Evolutionary conservation across 352 stramenopile genomes (phyloP), one percentile per base, ranked within the genome.

Genomic region (Globisporangium paroecandrum): DNA sequence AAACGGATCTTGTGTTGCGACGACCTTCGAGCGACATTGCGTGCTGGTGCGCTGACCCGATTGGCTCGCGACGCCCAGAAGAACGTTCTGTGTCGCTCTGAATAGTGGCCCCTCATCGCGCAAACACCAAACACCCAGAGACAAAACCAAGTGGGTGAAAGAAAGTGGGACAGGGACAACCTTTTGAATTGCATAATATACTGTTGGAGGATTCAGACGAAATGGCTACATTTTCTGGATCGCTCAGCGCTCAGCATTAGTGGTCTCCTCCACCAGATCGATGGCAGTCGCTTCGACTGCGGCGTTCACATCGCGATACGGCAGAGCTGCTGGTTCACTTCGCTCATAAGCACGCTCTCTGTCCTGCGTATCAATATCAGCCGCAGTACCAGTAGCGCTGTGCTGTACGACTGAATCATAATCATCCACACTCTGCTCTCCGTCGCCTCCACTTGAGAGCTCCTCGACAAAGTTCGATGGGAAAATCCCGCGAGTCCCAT

Each of bases 401-500:
- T 22, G 43, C 22, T 64, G 13, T 8, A 22, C 18, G 20, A 41
- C 25, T 3, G 36, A 18, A 15, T 41, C 27, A 32, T 32, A 32
- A 32, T 8, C 53, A 34, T 24, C 47, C 22, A n/a, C 46, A n/a
- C 47, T 12, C 34, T 27, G 36, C 24, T 20, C 29, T 10, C 32
- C 13, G 1, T 43, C 49, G 8, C 9, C 22, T 4, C 27, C 46
- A 7, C 20, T 22, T 9, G 9, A n/a, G 12, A 65, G 43, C 8
- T 51, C 51, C 38, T 78, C 68, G 2, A 90, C 79, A 56, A 78
- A 90, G 32, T 63, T 81, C 32, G 75, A 69, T 8, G 83, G 80
- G 62, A 90, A 89, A 61, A 90, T 82, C 34, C 83, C 83, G 1
- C 79, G 71, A 20, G 71, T 77, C 25, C 82, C 83, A 60, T 90